Conservation (phyloP, 352 stramenopile species). For the Thalassiosira livingstoniorum region DNA sequence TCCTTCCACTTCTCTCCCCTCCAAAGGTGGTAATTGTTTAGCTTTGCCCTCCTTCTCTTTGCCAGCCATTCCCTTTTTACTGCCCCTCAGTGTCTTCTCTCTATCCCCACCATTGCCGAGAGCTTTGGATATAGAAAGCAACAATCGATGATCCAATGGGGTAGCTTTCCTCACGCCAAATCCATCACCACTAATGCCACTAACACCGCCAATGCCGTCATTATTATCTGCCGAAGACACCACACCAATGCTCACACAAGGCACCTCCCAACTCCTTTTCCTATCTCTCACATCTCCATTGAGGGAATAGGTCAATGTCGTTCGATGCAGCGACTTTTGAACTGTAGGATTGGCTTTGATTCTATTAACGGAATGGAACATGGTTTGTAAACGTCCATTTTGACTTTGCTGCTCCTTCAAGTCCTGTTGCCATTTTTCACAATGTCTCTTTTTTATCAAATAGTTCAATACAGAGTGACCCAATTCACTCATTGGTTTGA, state of each 20-base stretch:
- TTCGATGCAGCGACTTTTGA: constrained; percentile 55
- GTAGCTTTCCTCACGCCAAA: constrained; percentile 21
- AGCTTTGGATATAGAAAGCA: constrained; percentile 29
- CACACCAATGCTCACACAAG: constrained; percentile 41
- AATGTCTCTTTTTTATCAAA: too few species aligned
- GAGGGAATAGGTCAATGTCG: constrained; percentile 58
- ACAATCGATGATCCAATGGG: constrained; percentile 50
- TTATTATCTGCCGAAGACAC: background rate
- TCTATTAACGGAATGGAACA: too few species aligned
- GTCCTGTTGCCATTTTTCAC: too few species aligned
- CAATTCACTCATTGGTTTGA: constrained; percentile 46
- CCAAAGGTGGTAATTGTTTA: too few species aligned
- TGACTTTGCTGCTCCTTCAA: too few species aligned
- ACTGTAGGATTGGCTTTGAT: constrained; percentile 39
- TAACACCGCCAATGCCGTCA: background rate
- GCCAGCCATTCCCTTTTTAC: too few species aligned
- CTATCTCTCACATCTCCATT: constrained; percentile 49
- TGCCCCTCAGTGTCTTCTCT: too few species aligned
- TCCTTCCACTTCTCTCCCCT: too few species aligned
- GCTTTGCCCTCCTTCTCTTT: too few species aligned
- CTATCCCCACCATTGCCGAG: background rate
- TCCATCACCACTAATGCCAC: too few species aligned
- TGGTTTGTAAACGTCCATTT: too few species aligned
- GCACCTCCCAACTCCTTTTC: constrained; percentile 63
- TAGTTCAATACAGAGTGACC: constrained; percentile 45